These are phyloP conservation scores for Pittosporum tobira DNA, from an alignment of 129 eudicot species.

Conservation along the genomic window DNA sequence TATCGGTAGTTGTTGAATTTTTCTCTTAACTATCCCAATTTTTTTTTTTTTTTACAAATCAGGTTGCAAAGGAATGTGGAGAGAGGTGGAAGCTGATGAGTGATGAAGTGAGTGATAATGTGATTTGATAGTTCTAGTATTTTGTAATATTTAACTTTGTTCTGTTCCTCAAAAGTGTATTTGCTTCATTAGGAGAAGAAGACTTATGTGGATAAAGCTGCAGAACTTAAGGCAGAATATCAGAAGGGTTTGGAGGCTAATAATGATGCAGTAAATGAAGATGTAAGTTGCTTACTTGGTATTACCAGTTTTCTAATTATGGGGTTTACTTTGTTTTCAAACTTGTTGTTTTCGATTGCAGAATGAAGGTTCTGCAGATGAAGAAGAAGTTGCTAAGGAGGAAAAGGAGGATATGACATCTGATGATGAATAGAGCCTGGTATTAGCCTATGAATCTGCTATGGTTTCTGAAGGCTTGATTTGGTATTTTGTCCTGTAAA, in stretches of 20 bases:
- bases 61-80: constrained; percentile 93
- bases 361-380: constrained; percentile 24
- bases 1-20: background rate
- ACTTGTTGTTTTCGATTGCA: constrained; percentile 21
- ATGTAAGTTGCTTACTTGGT: constrained; percentile 16
- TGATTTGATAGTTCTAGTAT: no score
- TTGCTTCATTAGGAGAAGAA: constrained; percentile 53
- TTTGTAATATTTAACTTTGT: background rate
- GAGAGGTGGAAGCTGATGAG: constrained; percentile 83
- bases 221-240: constrained; percentile 71
- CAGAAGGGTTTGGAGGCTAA: constrained; percentile 42
- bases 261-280: constrained; percentile 30
- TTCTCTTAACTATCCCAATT: no score
- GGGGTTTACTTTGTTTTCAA: background rate
- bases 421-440: constrained; percentile 31
- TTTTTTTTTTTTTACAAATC: no score
- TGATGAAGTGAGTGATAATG: constrained; percentile 47
- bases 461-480: no score
- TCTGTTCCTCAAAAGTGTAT: background rate
- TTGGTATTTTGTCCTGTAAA: background rate
- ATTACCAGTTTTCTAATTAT: background rate
- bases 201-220: constrained; percentile 53
- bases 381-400: constrained; percentile 20
- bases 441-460: no score
- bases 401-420: constrained; percentile 22